Evolutionary conservation across 2,329 filamentous ascomycete species (phyloP), one percentile per base, ranked within the genome.

Genomic region (Trichophyton verrucosum): DNA sequence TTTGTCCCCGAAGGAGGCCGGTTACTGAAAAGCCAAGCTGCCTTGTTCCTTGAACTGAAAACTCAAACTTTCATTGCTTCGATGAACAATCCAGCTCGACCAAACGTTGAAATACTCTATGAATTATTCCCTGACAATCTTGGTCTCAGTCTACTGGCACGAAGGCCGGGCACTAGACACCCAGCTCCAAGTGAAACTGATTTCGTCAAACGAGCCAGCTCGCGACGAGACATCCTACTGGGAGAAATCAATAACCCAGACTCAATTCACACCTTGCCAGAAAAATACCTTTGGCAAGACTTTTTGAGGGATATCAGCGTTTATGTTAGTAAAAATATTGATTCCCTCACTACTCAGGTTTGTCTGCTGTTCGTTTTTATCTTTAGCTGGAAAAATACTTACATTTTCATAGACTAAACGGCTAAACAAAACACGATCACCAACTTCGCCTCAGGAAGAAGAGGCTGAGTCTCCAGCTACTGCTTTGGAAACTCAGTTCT

Each of bases 61-160:
- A 86, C 84, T 1, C 84, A 86, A 68, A 82, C 83, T 13, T 86
- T 85, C 66, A 82, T 86, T 61, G 82, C 82, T 3, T 81, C 81
- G 3, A 76, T 84, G 67, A 79, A 81, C 64, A 81, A 79, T 66
- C 79, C 78, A 47, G 79, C 83, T 60, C 78, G 77, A 30, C 75
- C 77, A 1, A 78, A 80, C 57, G 80, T 82, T 20, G 78, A 83
- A 47, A 75, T 85, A 30, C 71, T 86, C 30, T 78, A 81, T 60
- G 79, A 83, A 59, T 71, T 86, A 0, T 86, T 87, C 65, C 83
- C 83, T 0, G 70, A 77, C 30, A 78, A 83, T 62, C 73, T 86
- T 49, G 80, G 81, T 57, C 73, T 80, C 15, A 74, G 77, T 20
- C 73, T 87, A 0, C 69, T 83, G 42, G 73, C 75, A 13, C 75